Evolutionary conservation across 768 basidiomycete genomes (phyloP).

Genomic region (Favolaschia claudopus): DNA sequence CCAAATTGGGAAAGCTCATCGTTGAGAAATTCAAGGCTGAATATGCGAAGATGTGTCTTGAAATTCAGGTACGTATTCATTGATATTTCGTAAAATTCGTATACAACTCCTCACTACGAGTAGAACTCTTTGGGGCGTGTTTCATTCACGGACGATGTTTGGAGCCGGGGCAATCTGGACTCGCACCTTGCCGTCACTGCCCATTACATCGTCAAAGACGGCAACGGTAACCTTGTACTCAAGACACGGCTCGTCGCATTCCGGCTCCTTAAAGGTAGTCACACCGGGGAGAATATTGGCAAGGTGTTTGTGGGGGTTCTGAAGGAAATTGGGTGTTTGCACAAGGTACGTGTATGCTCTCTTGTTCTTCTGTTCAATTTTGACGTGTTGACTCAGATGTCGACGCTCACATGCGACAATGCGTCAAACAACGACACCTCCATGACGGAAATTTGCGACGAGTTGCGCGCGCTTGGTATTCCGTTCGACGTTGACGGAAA

Average conservation of each 20-base stretch:
- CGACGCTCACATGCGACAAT: conserved; percentile 1
- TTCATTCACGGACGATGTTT: conserved; percentile 25
- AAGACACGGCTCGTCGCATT: conserved; percentile 14
- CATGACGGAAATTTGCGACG: neutral
- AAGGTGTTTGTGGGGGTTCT: conserved; percentile 10
- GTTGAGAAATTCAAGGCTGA: conserved; percentile 20
- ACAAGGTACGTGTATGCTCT: neutral
- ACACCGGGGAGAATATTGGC: conserved; percentile 20
- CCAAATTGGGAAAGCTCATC: conserved; percentile 33
- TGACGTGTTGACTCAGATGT: neutral
- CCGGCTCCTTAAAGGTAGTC: conserved; percentile 22
- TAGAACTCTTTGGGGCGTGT: conserved; percentile 10
- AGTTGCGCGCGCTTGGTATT: conserved; percentile 1
- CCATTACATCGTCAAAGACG: conserved; percentile 19
- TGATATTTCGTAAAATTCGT: neutral
- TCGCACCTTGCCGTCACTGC: conserved; percentile 24
- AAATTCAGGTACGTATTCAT: conserved; percentile 18
- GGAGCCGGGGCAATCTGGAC: conserved; percentile 12
- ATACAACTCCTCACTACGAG: neutral
- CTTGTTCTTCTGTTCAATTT: neutral
- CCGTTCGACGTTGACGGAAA: conserved; percentile 23
- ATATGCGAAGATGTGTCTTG: conserved; percentile 22
- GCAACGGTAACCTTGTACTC: conserved; percentile 10
- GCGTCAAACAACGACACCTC: neutral
- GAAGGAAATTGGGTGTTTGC: conserved; percentile 9